Evolutionary conservation across 495 filamentous ascomycete genomes (phyloP), one percentile per base, ranked within the genome.

Genomic region (Aspergillus nanangensis): DNA sequence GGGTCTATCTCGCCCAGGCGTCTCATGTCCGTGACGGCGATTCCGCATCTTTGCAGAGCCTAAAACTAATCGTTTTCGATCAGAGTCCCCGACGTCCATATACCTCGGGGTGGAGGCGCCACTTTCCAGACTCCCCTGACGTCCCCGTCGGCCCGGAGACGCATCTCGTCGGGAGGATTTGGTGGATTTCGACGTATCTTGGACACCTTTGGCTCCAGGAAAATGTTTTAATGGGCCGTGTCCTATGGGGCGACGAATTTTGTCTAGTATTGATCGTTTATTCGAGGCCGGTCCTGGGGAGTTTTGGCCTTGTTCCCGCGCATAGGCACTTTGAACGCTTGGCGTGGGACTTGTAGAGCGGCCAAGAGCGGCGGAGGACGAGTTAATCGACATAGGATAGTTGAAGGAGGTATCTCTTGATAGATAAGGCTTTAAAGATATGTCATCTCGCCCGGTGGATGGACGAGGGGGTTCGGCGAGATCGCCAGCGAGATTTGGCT

Each of bases 311-410:
- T 67, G 57, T 13, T 70, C 75, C 41, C 61, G 60, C 41, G 56
- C 70, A n/a, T 68, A 58, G 47, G 52, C 66, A 50, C 86, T 84
- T 48, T 75, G 78, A 10, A 74, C 70, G 57, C 84, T 93, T 15
- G 83, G 84, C 2, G 86, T 86, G 10, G 88, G 88, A 57, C 87
- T 95, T 21, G 82, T 79, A 3, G 83, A 80, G 22, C 88, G 81
- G 13, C 57, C 65, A 19, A 67, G 69, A 43, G 76, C 57, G 17
- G 65, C 73, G 4, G 71, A 70, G 13, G 67, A 61, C 17, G 78
- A 79, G 32, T 61, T 69, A 62, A 76, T 70, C 38, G 67, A 71
- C 42, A 61, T 23, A 25, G 53, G 65, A 7, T 62, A 67, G 48
- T 62, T 65, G 13, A 70, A 48, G 24, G 68, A 57, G 14, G 58